These are phyloP conservation scores for Stellera chamaejasme DNA, from an alignment of 345 rosid species.

Conservation along the genomic window DNA sequence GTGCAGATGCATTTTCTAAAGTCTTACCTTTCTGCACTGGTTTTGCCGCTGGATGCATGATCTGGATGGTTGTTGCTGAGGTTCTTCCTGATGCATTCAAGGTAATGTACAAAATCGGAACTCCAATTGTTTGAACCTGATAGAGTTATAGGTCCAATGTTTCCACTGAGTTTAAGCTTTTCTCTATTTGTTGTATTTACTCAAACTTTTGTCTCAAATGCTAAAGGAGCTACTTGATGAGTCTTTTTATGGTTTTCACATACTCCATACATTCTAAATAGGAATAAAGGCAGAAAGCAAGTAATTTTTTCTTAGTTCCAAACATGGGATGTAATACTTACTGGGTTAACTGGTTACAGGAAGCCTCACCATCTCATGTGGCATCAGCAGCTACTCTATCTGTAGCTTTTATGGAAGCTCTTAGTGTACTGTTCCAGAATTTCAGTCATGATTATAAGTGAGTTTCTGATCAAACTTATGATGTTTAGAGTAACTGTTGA, in stretches of 20 bases:
- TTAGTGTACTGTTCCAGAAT: conserved; percentile 70
- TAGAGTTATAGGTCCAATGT: conserved; percentile 4
- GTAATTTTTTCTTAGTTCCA: neutral
- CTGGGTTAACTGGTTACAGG: conserved; percentile 32
- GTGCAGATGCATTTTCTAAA: conserved; percentile 95
- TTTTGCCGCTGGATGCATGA: conserved; percentile 99
- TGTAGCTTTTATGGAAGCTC: conserved; percentile 97
- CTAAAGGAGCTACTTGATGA: too few species aligned
- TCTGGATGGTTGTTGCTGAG: conserved; percentile 99
- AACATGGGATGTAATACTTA: too few species aligned
- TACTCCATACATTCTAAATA: too few species aligned
- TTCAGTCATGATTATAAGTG: conserved; percentile 88
- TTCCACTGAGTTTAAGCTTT: neutral
- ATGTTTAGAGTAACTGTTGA: conserved; percentile 7
- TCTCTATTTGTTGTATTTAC: neutral
- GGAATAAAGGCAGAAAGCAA: too few species aligned
- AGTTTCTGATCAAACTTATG: conserved; percentile 15
- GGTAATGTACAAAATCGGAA: conserved; percentile 30
- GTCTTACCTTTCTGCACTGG: conserved; percentile 98
- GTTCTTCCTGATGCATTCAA: conserved; percentile 99
- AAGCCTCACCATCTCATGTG: conserved; percentile 89
- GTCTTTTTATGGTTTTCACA: too few species aligned
- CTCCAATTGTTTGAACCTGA: neutral
- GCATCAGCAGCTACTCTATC: conserved; percentile 95
- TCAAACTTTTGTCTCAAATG: too few species aligned